These are phyloP conservation scores for Dionaea muscipula DNA, from an alignment of 179 eudicot genomes.

Conservation along the genomic window DNA sequence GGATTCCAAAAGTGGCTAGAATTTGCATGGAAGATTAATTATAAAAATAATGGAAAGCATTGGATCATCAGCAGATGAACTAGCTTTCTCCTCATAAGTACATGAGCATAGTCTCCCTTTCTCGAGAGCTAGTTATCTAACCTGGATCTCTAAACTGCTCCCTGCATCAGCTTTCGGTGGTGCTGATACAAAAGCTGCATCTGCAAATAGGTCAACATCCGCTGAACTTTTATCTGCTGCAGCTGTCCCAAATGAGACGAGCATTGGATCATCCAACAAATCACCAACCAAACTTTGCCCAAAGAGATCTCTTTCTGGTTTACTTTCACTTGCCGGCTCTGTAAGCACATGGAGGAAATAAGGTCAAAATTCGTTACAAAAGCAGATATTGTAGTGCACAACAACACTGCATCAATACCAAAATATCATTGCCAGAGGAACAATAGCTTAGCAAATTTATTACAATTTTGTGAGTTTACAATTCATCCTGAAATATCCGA, in stretches of 20 bases:
- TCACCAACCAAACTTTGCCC: constrained; percentile 66
- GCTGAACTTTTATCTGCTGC: constrained; percentile 28
- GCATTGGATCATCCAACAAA: constrained; percentile 54
- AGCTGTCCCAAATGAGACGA: constrained; percentile 38
- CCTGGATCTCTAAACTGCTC: constrained; percentile 38
- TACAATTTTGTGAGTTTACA: too few relatives aligned
- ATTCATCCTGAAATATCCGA: too few relatives aligned
- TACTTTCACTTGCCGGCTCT: constrained; percentile 52
- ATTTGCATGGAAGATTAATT: too few relatives aligned
- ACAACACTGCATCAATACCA: too few relatives aligned
- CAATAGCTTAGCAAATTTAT: too few relatives aligned
- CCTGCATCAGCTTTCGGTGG: constrained; percentile 31
- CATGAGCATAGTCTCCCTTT: background rate
- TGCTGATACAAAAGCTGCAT: constrained; percentile 84
- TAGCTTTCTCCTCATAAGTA: too few relatives aligned
- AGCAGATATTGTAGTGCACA: too few relatives aligned
- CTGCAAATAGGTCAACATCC: constrained; percentile 88
- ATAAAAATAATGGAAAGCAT: too few relatives aligned
- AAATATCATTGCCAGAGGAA: too few relatives aligned
- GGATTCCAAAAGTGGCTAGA: too few relatives aligned
- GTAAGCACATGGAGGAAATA: constrained; percentile 11
- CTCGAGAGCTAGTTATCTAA: constrained; percentile 9
- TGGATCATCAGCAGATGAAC: too few relatives aligned
- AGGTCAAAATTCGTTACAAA: too few relatives aligned
- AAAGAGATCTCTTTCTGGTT: constrained; percentile 69